Conservation (phyloP, 805 yeast genomes). For the Candida piceae region DNA sequence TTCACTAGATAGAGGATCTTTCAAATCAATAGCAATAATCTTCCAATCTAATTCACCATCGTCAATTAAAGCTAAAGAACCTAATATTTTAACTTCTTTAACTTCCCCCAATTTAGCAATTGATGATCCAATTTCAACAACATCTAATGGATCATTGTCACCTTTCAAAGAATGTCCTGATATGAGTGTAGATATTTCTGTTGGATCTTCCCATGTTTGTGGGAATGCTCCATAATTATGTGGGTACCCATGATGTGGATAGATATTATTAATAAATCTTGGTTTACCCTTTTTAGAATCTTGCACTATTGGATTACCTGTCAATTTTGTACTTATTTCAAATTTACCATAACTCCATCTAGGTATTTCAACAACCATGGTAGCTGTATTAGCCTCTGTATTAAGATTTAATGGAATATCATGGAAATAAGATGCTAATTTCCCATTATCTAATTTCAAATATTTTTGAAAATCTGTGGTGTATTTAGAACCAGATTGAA, state of each 20-base stretch:
- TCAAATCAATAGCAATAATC: conserved; percentile 61
- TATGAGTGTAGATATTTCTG: conserved; percentile 36
- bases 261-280: conserved; percentile 71
- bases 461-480: conserved; percentile 40
- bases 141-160: conserved; percentile 94
- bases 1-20: conserved; percentile 59
- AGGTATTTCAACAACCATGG: conserved; percentile 73
- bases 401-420: conserved; percentile 59
- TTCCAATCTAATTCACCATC: conserved; percentile 99
- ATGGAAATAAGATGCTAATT: conserved; percentile 60
- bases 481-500: conserved; percentile 34
- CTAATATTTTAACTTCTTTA: conserved; percentile 62
- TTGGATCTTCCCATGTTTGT: conserved; percentile 98
- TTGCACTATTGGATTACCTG: conserved; percentile 75
- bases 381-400: conserved; percentile 37
- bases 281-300: conserved; percentile 66
- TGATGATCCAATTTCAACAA: conserved; percentile 77
- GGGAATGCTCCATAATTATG: conserved; percentile 88
- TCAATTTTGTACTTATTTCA: conserved; percentile 56
- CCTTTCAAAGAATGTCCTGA: conserved; percentile 48
- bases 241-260: conserved; percentile 80
- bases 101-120: conserved; percentile 44
- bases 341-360: conserved; percentile 82
- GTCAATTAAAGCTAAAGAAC: conserved; percentile 74
- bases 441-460: conserved; percentile 34